phyloP scores from a whole-genome alignment of 345 rosid genomes.

The Hypericum androsaemum region DNA sequence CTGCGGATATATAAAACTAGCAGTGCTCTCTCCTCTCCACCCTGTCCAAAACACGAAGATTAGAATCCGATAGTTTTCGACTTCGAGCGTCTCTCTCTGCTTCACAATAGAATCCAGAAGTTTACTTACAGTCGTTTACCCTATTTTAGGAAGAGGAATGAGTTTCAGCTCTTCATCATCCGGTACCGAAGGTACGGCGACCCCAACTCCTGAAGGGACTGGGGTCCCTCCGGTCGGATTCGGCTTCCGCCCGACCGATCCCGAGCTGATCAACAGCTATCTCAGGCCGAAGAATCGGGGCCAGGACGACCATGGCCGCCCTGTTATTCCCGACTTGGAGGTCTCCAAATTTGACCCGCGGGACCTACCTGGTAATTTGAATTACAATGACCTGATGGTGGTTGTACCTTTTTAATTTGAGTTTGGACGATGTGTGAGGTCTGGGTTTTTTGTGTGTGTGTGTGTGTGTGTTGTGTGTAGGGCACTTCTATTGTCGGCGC shows the following conservation, averaged over 20 bases:
- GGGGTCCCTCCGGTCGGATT: constrained; percentile 4
- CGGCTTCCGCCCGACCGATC: constrained; percentile 24
- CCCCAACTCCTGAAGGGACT: background rate
- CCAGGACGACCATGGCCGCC: background rate
- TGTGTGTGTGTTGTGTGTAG: too few relatives aligned
- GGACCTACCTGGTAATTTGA: constrained; percentile 26
- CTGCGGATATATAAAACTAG: too few relatives aligned
- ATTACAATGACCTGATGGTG: background rate
- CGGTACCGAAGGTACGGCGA: too few relatives aligned
- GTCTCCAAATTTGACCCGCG: constrained; percentile 17
- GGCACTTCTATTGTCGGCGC: constrained; percentile 29
- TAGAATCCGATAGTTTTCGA: too few relatives aligned
- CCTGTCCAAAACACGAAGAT: too few relatives aligned
- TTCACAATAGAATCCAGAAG: too few relatives aligned
- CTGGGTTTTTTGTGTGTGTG: too few relatives aligned
- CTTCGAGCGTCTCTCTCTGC: too few relatives aligned
- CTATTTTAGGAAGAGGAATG: too few relatives aligned
- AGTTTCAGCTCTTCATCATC: too few relatives aligned
- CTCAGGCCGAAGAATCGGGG: constrained; percentile 16
- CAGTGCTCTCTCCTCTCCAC: too few relatives aligned
- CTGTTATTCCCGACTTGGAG: constrained; percentile 6
- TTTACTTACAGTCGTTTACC: too few relatives aligned
- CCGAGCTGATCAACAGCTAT: constrained; percentile 16
- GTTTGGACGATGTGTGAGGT: background rate
- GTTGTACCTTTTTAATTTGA: background rate